Evolutionary conservation across 371 early-diverging fungal species (phyloP), one percentile per base, ranked within the genome.

Genomic region (Mucor circinelloides): DNA sequence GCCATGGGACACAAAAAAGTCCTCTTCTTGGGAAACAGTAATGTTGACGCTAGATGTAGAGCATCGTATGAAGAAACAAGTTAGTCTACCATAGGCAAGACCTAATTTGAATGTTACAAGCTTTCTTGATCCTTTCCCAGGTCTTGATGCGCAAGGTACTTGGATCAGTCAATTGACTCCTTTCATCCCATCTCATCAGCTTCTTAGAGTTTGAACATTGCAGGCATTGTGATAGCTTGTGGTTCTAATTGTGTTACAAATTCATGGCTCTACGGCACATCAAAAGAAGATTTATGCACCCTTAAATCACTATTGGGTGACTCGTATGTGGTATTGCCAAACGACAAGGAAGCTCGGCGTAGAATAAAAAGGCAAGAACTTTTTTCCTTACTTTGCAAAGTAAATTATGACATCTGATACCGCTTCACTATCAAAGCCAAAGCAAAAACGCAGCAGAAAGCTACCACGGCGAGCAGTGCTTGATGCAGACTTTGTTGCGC

Each of bases 401-500:
- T 10, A 50, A 21, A 19, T 25, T 25, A 55, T 55, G 55, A 19
- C 31, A 31, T 8, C 30, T 31, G 55, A 31, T n/a, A 30, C 19
- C 34, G 21, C 23, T 32, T 8, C 25, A 36, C 21, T 38, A 9
- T 21, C 5, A n/a, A 27, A 15, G 12, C 21, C 13, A 13, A 30
- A 50, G 60, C 25, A 21, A 12, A 62, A 56, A 36, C 44, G 19
- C 6, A 70, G 57, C 8, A 21, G 70, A 31, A 70, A 65, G 30
- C 27, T 70, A 40, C 70, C 70, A 0, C 46, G 28, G 19, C 44
- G 56, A 27, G 56, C 56, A 7, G 50, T 70, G 23, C 9, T 70
- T 2, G 70, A 66, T 50, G 30, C 60, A 17, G 70, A 66, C 2
- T 66, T 61, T 30, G 58, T 61, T 10, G 40, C 61, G 6, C 58